These are phyloP conservation scores for Fagus crenata DNA, from an alignment of 306 rosid species.

Conservation along the genomic window DNA sequence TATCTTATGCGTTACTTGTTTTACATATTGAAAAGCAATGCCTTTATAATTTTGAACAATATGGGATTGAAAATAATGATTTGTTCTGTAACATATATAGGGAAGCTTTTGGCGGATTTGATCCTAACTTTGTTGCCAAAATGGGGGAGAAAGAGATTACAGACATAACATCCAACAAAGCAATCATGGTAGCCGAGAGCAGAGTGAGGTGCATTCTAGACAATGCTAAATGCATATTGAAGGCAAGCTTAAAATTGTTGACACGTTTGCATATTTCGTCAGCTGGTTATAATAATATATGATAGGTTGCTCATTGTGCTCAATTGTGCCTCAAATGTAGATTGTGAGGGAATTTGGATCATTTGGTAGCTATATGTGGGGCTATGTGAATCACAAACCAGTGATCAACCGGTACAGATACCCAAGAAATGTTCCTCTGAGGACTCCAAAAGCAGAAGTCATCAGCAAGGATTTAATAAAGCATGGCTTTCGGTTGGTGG, in stretches of 20 bases:
- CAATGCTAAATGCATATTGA: slow-evolving; percentile 85
- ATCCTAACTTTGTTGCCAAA: slow-evolving; percentile 67
- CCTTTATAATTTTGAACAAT: background rate
- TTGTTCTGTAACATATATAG: slow-evolving; percentile 30
- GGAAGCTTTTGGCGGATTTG: slow-evolving; percentile 81
- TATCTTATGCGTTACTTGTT: background rate
- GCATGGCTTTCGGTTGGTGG: slow-evolving; percentile 78
- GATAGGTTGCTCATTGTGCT: background rate
- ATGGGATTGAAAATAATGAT: background rate
- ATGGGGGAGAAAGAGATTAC: slow-evolving; percentile 82
- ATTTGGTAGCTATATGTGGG: slow-evolving; percentile 90
- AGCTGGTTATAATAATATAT: background rate
- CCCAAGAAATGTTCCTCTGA: slow-evolving; percentile 86
- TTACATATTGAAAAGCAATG: background rate
- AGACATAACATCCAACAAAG: slow-evolving; percentile 70
- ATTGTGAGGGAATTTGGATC: slow-evolving; percentile 79
- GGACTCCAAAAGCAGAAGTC: slow-evolving; percentile 83
- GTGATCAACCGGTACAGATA: slow-evolving; percentile 64
- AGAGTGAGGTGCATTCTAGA: slow-evolving; percentile 84
- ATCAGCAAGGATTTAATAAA: slow-evolving; percentile 86
- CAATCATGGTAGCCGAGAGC: slow-evolving; percentile 67
- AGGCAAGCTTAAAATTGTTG: slow-evolving; percentile 50
- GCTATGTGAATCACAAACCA: slow-evolving; percentile 79
- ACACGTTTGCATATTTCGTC: background rate
- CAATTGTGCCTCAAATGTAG: slow-evolving; percentile 35